Evolutionary conservation across 2,329 filamentous ascomycete genomes (phyloP), one percentile per base, ranked within the genome.

Genomic region (Botrytis tulipae): DNA sequence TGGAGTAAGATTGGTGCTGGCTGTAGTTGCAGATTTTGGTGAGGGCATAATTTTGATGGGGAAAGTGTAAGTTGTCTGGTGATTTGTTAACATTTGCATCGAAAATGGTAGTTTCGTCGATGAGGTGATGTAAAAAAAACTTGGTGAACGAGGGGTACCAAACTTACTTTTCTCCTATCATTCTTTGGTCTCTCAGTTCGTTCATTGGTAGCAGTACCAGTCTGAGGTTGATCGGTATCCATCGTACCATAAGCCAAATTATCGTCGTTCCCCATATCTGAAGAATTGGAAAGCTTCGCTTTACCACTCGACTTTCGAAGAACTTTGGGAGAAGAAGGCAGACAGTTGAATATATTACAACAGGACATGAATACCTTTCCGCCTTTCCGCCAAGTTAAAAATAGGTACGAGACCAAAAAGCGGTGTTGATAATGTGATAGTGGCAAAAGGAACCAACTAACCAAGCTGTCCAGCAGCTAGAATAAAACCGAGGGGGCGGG

Each of bases 41-140:
- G 66, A 68, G 35, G 66, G 66, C 59, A 72, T 54, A 20, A 72
- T 72, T n/a, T 68, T 72, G 46, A 72, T 67, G 29, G 70, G 70
- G 32, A 72, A 72, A 20, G 62, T 66, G 42, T 72, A 72, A 37
- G 70, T 72, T 25, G 70, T 72, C 70, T 72, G 20, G 22, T 7
- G 20, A 67, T 60, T 32, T n/a, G 22, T 65, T 59, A 57, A 44
- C 3, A 37, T 72, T 46, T 48, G 16, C 8, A 22, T 32, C 12
- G 25, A 14, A 22, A 40, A 40, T 29, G 14, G 22, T 16, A 40
- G 37, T 32, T 32, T 65, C 3, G n/a, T 29, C n/a, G 40, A 54
- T 40, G 18, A 4, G 32, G 6, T 51, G 14, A 51, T 29, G 35
- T 12, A 20, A n/a, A 68, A 42, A 71, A 65, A 18, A 25, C 20